A percentile compares a stretch with the other conserved stretches of the same genome.
Evolutionary conservation across 345 rosid species (phyloP).

Genomic region (Hypericum perforatum): DNA sequence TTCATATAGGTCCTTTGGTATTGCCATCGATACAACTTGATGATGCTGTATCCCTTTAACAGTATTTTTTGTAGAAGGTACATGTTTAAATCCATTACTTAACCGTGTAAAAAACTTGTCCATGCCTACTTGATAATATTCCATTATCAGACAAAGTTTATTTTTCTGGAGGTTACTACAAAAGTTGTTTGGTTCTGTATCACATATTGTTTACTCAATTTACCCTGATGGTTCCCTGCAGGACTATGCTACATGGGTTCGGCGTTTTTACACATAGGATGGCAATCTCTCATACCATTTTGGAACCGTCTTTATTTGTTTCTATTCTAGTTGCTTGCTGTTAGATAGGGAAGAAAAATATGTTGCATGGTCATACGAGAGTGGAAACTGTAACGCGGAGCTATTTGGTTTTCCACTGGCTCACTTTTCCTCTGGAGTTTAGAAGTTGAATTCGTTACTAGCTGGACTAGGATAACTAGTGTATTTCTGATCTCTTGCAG

Average conservation of each 20-base stretch:
- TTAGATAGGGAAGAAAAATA: conserved; percentile 8
- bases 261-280: conserved; percentile 45
- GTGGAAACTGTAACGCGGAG: conserved; percentile 5
- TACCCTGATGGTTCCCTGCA: conserved; percentile 70
- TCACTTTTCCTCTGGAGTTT: too few species aligned
- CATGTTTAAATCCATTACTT: conserved; percentile 22
- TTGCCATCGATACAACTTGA: conserved; percentile 60
- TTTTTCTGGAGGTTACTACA: too few species aligned
- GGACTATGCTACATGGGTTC: conserved; percentile 52
- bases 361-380: conserved; percentile 5
- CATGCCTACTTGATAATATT: conserved; percentile 9
- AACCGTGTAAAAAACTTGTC: conserved; percentile 16
- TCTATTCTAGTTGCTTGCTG: conserved; percentile 4
- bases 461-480: too few species aligned
- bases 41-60: conserved; percentile 62
- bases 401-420: background rate
- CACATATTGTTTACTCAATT: conserved; percentile 20
- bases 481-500: conserved; percentile 33
- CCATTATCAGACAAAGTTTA: conserved; percentile 7
- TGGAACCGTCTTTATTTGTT: conserved; percentile 18
- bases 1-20: conserved; percentile 64
- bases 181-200: too few species aligned
- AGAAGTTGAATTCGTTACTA: too few species aligned
- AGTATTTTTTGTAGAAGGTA: conserved; percentile 60
- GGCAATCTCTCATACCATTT: conserved; percentile 33